A percentile compares a stretch with the other conserved stretches of the same genome.
phyloP scores from a whole-genome alignment of 106 monocot genomes.

The Allium fistulosum region DNA sequence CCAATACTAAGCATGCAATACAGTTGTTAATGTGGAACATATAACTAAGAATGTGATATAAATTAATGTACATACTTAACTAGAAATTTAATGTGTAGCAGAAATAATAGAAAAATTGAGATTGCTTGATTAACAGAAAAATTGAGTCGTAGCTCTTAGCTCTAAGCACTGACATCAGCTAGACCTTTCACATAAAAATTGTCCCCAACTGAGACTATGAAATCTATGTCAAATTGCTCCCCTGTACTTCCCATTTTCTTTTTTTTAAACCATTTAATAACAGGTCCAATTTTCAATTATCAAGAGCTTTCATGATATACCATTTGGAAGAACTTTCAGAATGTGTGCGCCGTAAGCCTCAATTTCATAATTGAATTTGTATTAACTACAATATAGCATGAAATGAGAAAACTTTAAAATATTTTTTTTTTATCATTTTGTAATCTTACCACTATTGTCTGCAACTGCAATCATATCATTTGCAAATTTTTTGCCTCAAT shows the following conservation, averaged over 20 bases:
- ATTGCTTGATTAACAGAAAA: constrained; percentile 23
- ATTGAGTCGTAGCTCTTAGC: constrained; percentile 49
- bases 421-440: too few species aligned
- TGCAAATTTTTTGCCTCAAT: too few species aligned
- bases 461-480: too few species aligned
- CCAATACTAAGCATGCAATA: constrained; percentile 20
- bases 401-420: too few species aligned
- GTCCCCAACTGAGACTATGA: constrained; percentile 33
- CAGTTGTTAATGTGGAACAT: background rate
- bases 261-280: too few species aligned
- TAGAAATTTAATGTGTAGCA: background rate
- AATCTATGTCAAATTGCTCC: constrained; percentile 15
- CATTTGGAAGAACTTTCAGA: too few species aligned
- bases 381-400: too few species aligned
- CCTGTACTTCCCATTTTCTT: constrained; percentile 16
- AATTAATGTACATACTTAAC: background rate
- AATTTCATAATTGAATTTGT: too few species aligned
- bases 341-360: too few species aligned
- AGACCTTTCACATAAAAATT: constrained; percentile 60
- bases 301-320: too few species aligned
- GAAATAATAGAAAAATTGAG: background rate
- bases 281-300: too few species aligned
- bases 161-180: constrained; percentile 28
- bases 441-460: too few species aligned
- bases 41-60: background rate